phyloP scores from a whole-genome alignment of 2,329 filamentous ascomycete species.

The Gaeumannomyces sp. region DNA sequence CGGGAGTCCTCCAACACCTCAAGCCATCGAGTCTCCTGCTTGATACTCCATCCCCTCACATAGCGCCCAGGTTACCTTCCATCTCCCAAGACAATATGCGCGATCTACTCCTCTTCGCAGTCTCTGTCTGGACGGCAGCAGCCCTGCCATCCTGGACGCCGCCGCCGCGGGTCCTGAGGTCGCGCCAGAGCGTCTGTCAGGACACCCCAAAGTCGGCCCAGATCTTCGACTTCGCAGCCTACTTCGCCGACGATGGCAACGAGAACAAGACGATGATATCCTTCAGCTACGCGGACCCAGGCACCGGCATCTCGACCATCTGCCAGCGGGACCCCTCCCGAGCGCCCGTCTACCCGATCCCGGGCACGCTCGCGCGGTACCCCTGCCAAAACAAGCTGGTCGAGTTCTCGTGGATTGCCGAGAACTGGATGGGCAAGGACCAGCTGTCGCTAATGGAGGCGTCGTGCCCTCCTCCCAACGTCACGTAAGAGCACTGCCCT shows the following conservation, averaged over 20 bases:
- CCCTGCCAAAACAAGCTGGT: slow-evolving; percentile 34
- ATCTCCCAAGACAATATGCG: not conserved
- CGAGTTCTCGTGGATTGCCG: slow-evolving; percentile 36
- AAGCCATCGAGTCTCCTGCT: too few relatives aligned
- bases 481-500: slow-evolving; percentile 8
- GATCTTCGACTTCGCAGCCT: slow-evolving; percentile 7
- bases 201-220: not conserved
- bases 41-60: not conserved
- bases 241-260: slow-evolving; percentile 22
- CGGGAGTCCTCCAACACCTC: not conserved
- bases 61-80: not conserved
- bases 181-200: not conserved
- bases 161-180: not conserved
- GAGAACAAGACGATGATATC: slow-evolving; percentile 24
- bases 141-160: not conserved
- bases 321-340: slow-evolving; percentile 40
- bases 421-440: slow-evolving; percentile 10
- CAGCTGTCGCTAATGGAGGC: slow-evolving; percentile 38
- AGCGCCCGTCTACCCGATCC: slow-evolving; percentile 22
- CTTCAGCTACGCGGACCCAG: slow-evolving; percentile 35
- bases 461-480: slow-evolving; percentile 28
- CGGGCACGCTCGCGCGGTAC: slow-evolving; percentile 30
- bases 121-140: not conserved
- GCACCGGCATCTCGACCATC: slow-evolving; percentile 30
- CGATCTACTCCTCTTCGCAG: not conserved